Conservation (phyloP, 495 filamentous ascomycete species). For the Parathielavia appendiculata region DNA sequence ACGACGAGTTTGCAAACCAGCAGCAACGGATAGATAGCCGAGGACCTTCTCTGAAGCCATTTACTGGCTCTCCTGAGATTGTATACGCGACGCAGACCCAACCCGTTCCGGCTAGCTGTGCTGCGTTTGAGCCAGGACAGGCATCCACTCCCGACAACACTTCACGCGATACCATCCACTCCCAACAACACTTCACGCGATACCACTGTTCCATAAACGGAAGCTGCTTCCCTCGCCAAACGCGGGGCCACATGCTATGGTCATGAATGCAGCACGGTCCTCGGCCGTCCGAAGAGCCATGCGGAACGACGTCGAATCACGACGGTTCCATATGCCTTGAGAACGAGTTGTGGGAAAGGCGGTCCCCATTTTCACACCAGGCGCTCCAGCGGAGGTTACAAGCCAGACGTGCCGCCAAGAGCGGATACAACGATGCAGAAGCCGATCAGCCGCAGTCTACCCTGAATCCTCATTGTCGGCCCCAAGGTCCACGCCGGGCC, state of each 20-base stretch:
- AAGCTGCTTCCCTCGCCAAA: conserved; percentile 16
- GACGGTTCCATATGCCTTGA: conserved; percentile 16
- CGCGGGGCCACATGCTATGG: conserved; percentile 10
- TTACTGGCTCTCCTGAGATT: not conserved
- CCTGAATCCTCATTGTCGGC: not conserved
- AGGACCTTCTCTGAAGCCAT: conserved; percentile 3
- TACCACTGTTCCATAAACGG: conserved; percentile 12
- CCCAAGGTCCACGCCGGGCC: conserved; percentile 12
- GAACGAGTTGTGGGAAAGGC: not conserved
- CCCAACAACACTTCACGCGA: conserved; percentile 2
- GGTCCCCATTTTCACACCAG: not conserved
- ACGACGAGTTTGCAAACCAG: not conserved
- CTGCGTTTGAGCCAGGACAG: conserved; percentile 7
- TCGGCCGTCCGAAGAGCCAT: conserved; percentile 14
- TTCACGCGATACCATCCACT: conserved; percentile 5
- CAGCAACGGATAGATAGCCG: not conserved
- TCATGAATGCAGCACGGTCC: conserved; percentile 16
- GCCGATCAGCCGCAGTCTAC: conserved; percentile 15
- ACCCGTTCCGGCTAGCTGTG: not conserved
- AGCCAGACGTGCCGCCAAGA: conserved; percentile 1
- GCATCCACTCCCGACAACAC: not conserved
- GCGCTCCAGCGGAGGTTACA: not conserved
- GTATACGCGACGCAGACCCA: not conserved
- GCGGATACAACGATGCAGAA: not conserved
- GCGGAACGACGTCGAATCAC: conserved; percentile 15